Conservation (phyloP, 371 early-diverging fungal species). For the Catenaria anguillulae region DNA sequence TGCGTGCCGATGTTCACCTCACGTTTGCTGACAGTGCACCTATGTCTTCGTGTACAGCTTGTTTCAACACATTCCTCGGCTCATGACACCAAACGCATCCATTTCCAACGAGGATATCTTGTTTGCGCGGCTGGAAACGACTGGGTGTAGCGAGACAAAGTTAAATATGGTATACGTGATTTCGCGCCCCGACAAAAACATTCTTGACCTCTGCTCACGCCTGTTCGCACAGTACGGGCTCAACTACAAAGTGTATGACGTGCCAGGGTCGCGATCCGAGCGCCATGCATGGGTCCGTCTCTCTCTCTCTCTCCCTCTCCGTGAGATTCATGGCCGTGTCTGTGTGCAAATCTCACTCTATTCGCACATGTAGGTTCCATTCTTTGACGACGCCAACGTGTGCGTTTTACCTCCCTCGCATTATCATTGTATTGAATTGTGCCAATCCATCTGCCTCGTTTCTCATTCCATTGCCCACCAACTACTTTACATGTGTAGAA, state of each 20-base stretch:
- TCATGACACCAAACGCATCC: neutral
- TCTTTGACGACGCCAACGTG: slow-evolving; percentile 7
- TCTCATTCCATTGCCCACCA: too few species aligned
- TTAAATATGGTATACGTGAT: neutral
- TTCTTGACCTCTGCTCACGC: too few species aligned
- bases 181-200: too few species aligned
- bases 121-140: neutral
- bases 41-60: neutral
- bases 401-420: too few species aligned
- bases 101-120: neutral
- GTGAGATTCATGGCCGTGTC: neutral
- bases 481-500: neutral
- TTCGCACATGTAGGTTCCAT: neutral
- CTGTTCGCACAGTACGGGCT: neutral
- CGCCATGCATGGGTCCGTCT: neutral
- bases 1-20: neutral
- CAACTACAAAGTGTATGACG: slow-evolving; percentile 3
- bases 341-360: too few species aligned
- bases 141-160: neutral
- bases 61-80: neutral
- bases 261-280: neutral
- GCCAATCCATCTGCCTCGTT: too few species aligned
- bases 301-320: too few species aligned
- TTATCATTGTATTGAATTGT: too few species aligned
- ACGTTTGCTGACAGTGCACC: neutral